phyloP scores from a whole-genome alignment of 2,329 filamentous ascomycete genomes.

The Aspergillus arachidicola region DNA sequence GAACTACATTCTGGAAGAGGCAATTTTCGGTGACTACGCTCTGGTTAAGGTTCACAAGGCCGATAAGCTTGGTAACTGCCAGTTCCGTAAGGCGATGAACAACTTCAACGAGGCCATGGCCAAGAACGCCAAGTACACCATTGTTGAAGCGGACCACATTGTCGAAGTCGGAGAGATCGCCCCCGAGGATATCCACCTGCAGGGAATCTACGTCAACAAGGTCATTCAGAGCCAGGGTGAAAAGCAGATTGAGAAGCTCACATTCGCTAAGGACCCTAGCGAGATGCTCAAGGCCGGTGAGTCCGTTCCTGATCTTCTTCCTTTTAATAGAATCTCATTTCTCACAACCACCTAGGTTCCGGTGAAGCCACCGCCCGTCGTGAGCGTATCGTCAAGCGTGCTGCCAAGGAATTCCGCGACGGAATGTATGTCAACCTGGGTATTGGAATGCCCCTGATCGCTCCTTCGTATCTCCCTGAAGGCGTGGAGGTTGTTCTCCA shows the following conservation, averaged over 20 bases:
- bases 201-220: conserved; percentile 82
- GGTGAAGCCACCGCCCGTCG: conserved; percentile 71
- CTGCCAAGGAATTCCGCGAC: conserved; percentile 79
- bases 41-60: conserved; percentile 77
- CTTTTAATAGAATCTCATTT: conserved; percentile 44
- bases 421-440: conserved; percentile 91
- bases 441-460: conserved; percentile 82
- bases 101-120: conserved; percentile 77
- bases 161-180: conserved; percentile 73
- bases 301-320: conserved; percentile 42
- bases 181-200: conserved; percentile 74
- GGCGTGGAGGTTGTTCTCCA: conserved; percentile 78
- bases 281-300: conserved; percentile 53
- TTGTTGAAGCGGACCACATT: conserved; percentile 84
- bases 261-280: conserved; percentile 68
- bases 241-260: conserved; percentile 79
- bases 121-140: conserved; percentile 75
- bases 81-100: conserved; percentile 75
- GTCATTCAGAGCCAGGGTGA: conserved; percentile 72
- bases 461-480: conserved; percentile 71
- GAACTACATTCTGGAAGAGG: conserved; percentile 75
- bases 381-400: conserved; percentile 77
- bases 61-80: conserved; percentile 76
- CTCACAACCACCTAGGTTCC: conserved; percentile 20
- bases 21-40: conserved; percentile 74